phyloP scores from a whole-genome alignment of 306 rosid genomes.

The Sicyos edulis region DNA sequence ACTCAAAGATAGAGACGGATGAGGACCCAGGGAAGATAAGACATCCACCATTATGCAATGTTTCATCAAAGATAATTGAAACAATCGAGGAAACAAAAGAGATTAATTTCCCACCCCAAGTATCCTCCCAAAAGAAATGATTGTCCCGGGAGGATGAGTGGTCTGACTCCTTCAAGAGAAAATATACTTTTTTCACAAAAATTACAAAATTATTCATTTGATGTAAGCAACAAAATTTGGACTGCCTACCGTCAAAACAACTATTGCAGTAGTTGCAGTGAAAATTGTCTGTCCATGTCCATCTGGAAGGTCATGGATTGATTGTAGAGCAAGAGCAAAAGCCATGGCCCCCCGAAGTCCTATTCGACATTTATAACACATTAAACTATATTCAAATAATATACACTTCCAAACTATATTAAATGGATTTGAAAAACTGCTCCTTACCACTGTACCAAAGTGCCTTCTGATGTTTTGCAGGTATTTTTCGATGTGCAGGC shows the following conservation, averaged over 20 bases:
- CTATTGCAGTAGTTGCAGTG: conserved; percentile 97
- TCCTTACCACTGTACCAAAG: conserved; percentile 96
- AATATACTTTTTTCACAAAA: not conserved
- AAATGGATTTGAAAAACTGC: conserved; percentile 19
- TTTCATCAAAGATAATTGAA: no score
- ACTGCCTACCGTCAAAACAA: conserved; percentile 80
- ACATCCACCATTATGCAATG: no score
- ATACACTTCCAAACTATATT: not conserved
- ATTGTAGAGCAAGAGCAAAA: conserved; percentile 95
- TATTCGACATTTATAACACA: conserved; percentile 23
- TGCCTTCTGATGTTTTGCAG: conserved; percentile 77
- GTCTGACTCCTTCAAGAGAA: no score
- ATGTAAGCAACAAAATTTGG: conserved; percentile 19
- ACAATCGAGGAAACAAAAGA: no score
- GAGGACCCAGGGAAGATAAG: no score
- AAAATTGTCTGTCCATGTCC: conserved; percentile 98
- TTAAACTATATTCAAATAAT: not conserved
- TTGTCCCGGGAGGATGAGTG: no score
- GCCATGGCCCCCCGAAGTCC: conserved; percentile 99
- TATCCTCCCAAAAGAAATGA: no score
- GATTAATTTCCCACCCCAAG: no score
- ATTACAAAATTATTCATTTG: not conserved
- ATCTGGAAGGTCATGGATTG: conserved; percentile 96
- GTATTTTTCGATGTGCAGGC: conserved; percentile 73
- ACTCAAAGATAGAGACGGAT: no score